These are phyloP conservation scores for Jamesozyma jinghongensis DNA, from an alignment of 805 yeast species.

Conservation along the genomic window DNA sequence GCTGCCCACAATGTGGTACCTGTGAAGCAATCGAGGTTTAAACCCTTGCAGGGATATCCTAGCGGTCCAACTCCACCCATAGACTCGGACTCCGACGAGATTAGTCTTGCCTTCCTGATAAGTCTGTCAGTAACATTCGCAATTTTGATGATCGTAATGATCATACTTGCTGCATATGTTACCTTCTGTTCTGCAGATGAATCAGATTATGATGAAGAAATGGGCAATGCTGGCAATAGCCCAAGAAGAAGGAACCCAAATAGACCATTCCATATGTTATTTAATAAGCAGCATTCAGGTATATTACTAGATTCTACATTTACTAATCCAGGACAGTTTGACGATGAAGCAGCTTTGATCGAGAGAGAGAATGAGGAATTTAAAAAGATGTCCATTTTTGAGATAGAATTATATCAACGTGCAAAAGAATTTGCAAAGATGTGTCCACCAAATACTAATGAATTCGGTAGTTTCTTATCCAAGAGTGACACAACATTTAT, in stretches of 20 bases:
- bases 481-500: conserved; percentile 22
- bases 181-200: conserved; percentile 29
- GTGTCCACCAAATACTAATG: conserved; percentile 25
- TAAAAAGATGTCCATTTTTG: conserved; percentile 26
- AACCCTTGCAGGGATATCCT: no score
- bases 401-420: conserved; percentile 26
- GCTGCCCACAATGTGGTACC: no score
- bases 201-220: conserved; percentile 28
- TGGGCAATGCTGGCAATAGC: conserved; percentile 5
- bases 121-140: conserved; percentile 30
- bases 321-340: conserved; percentile 23
- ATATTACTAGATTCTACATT: conserved; percentile 26
- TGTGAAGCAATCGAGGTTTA: no score
- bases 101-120: conserved; percentile 28
- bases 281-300: conserved; percentile 21
- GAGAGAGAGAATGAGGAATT: conserved; percentile 21
- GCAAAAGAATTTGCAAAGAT: conserved; percentile 25
- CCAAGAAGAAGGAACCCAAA: conserved; percentile 4
- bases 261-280: conserved; percentile 16
- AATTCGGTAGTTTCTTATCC: conserved; percentile 26
- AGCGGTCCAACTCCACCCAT: conserved; percentile 12
- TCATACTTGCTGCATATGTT: conserved; percentile 27
- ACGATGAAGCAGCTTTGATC: conserved; percentile 18
- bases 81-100: conserved; percentile 23
- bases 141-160: conserved; percentile 24